These are phyloP conservation scores for Pulveroboletus sp. DNA, from an alignment of 768 basidiomycete species.

Conservation along the genomic window DNA sequence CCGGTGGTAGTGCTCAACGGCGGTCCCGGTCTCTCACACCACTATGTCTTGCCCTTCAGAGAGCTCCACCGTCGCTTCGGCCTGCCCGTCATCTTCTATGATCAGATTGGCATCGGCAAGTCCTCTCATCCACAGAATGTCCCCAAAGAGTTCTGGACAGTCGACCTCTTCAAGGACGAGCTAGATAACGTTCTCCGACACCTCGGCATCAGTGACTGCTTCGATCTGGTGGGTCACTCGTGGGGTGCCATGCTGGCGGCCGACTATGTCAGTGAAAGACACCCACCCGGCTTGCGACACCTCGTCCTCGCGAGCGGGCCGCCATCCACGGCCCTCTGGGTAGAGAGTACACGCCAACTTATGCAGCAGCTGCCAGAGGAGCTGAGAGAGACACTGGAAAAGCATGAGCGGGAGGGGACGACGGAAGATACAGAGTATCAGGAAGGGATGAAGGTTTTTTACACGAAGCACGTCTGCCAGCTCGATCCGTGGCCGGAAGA, in stretches of 20 bases:
- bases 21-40: slow-evolving; percentile 37
- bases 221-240: too few species aligned
- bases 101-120: slow-evolving; percentile 43
- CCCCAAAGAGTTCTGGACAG: not conserved
- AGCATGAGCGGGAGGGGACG: slow-evolving; percentile 33
- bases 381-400: slow-evolving; percentile 25
- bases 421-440: slow-evolving; percentile 31
- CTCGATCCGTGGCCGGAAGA: slow-evolving; percentile 33
- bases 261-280: too few species aligned
- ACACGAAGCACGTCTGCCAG: slow-evolving; percentile 34
- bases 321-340: slow-evolving; percentile 28
- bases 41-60: slow-evolving; percentile 36
- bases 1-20: slow-evolving; percentile 17
- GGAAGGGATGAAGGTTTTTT: slow-evolving; percentile 25
- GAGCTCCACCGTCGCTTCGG: slow-evolving; percentile 28
- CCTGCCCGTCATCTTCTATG: slow-evolving; percentile 45
- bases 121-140: slow-evolving; percentile 37
- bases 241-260: too few species aligned
- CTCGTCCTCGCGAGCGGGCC: slow-evolving; percentile 33
- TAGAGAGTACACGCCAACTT: slow-evolving; percentile 21
- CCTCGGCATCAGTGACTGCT: too few species aligned
- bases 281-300: slow-evolving; percentile 21
- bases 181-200: too few species aligned
- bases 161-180: too few species aligned
- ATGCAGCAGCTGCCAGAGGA: slow-evolving; percentile 27